A percentile compares a stretch with the other conserved stretches of the same genome.
These are phyloP conservation scores for Monosporascus sp. DNA, from an alignment of 2,329 filamentous ascomycete genomes.

Conservation along the genomic window DNA sequence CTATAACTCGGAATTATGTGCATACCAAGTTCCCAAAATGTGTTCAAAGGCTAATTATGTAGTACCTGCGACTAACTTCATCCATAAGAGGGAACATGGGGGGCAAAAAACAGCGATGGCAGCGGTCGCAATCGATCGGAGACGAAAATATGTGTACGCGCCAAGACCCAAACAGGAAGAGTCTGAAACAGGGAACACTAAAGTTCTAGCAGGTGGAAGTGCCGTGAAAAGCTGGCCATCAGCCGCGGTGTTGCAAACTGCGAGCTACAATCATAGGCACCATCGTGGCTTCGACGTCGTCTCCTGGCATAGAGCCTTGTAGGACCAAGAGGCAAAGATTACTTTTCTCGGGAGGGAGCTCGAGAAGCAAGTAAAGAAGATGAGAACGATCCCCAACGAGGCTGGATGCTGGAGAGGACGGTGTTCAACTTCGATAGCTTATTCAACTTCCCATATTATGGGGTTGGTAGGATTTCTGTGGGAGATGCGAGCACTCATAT, in stretches of 20 bases:
- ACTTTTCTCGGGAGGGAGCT: background rate
- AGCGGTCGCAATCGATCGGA: background rate
- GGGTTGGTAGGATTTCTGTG: background rate
- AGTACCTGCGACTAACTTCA: background rate
- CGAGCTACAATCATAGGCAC: conserved; percentile 1
- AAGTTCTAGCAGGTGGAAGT: background rate
- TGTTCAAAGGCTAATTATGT: no score
- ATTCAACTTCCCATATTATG: background rate
- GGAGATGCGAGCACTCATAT: background rate
- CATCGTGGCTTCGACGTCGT: background rate
- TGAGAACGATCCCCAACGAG: background rate
- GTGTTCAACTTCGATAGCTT: background rate
- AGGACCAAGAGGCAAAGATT: conserved; percentile 3
- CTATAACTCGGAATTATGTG: no score
- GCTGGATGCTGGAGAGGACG: background rate
- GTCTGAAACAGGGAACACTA: background rate
- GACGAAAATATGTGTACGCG: background rate
- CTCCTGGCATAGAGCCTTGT: conserved; percentile 1
- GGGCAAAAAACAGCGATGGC: background rate
- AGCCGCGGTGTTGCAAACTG: conserved; percentile 1
- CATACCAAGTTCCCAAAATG: no score
- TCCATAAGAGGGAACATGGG: background rate
- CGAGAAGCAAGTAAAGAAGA: background rate
- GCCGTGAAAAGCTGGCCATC: background rate
- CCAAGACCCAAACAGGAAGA: background rate